Conservation (phyloP, 495 filamentous ascomycete genomes). For the Aspergillus campestris region DNA sequence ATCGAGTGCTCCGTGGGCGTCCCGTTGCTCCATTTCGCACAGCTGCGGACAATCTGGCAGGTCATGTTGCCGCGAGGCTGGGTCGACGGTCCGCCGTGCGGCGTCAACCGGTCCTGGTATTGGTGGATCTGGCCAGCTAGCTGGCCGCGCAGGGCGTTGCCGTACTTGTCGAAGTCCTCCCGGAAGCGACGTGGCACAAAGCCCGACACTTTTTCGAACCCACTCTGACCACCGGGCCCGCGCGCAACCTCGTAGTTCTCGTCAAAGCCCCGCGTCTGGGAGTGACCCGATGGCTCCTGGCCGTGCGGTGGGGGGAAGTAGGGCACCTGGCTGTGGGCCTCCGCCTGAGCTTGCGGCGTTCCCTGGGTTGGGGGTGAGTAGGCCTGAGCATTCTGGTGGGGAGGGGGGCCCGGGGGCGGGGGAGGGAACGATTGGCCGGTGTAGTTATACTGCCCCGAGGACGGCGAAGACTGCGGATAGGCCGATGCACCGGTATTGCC, state of each 20-base stretch:
- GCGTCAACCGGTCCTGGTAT: conserved; percentile 33
- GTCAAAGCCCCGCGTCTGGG: conserved; percentile 30
- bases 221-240: conserved; percentile 16
- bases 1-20: conserved; percentile 74
- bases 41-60: conserved; percentile 63
- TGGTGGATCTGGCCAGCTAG: conserved; percentile 42
- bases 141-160: conserved; percentile 32
- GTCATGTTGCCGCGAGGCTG: conserved; percentile 42
- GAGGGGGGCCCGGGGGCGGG: conserved; percentile 28
- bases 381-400: too few relatives aligned
- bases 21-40: conserved; percentile 65
- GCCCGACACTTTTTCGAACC: conserved; percentile 18
- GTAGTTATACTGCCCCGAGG: conserved; percentile 22
- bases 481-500: too few relatives aligned
- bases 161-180: conserved; percentile 29
- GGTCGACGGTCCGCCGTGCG: conserved; percentile 16
- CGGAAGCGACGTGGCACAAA: conserved; percentile 24
- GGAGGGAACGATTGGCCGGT: conserved; percentile 37
- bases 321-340: conserved; percentile 19
- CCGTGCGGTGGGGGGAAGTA: conserved; percentile 39
- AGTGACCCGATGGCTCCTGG: conserved; percentile 21
- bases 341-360: conserved; percentile 4
- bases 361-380: conserved; percentile 9
- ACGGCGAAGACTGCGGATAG: neutral
- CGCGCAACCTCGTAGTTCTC: conserved; percentile 18